phyloP scores from a whole-genome alignment of 345 rosid genomes.

The Populus pruinosa region DNA sequence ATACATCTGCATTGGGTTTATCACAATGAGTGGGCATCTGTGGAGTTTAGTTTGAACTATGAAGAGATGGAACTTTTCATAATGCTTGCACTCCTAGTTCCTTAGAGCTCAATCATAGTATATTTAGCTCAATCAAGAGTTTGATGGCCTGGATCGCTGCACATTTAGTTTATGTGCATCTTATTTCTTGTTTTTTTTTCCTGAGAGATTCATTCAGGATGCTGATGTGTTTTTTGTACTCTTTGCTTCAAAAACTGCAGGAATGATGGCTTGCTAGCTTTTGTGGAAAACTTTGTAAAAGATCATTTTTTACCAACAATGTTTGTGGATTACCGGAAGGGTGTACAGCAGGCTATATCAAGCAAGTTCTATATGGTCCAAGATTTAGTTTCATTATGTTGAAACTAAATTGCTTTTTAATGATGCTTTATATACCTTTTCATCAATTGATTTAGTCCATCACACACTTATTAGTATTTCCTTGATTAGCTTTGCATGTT shows the following conservation, averaged over 20 bases:
- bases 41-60: background rate
- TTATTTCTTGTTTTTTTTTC: background rate
- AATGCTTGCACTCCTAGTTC: background rate
- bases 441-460: slow-evolving; percentile 4
- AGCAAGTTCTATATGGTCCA: slow-evolving; percentile 45
- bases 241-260: slow-evolving; percentile 38
- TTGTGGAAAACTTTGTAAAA: slow-evolving; percentile 95
- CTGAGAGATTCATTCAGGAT: background rate
- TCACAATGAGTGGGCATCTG: background rate
- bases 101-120: background rate
- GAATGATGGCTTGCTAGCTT: slow-evolving; percentile 91
- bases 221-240: background rate
- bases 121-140: background rate
- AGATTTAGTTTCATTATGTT: background rate
- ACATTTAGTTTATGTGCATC: background rate
- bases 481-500: background rate
- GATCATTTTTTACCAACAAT: slow-evolving; percentile 95
- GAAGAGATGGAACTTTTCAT: background rate
- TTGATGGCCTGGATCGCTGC: background rate
- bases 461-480: background rate
- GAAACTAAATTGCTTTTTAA: background rate
- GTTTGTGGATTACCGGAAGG: slow-evolving; percentile 97
- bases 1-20: background rate
- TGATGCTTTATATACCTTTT: background rate
- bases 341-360: slow-evolving; percentile 99